Conservation (phyloP, 2,329 filamentous ascomycete species). For the Lithohypha guttulata region DNA sequence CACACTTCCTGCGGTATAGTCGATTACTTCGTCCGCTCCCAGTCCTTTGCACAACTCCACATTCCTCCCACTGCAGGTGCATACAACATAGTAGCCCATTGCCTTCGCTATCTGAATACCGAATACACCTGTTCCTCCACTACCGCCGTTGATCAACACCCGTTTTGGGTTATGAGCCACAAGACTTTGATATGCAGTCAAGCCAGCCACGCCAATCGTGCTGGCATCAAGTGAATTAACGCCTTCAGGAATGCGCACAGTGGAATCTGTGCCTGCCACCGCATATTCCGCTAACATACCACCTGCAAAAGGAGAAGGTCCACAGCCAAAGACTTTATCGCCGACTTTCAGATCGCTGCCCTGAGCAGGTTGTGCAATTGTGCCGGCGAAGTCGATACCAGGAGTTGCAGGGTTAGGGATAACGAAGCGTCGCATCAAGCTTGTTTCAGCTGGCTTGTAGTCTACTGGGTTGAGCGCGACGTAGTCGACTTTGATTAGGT, state of each 20-base stretch:
- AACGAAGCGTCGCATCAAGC: conserved; percentile 30
- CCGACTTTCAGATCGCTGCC: conserved; percentile 27
- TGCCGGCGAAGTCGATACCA: conserved; percentile 41
- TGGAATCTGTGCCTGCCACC: conserved; percentile 25
- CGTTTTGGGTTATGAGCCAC: conserved; percentile 37
- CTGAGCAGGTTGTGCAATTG: conserved; percentile 29
- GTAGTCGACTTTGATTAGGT: conserved; percentile 46
- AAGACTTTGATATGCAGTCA: conserved; percentile 40
- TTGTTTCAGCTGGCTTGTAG: conserved; percentile 50
- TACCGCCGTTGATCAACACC: conserved; percentile 56
- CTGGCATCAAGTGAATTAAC: conserved; percentile 34
- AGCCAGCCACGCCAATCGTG: conserved; percentile 36
- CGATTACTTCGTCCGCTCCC: conserved; percentile 54
- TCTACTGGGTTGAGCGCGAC: conserved; percentile 52
- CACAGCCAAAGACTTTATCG: conserved; percentile 37
- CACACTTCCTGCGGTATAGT: conserved; percentile 39
- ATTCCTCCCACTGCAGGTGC: conserved; percentile 49
- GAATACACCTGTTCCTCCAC: conserved; percentile 50
- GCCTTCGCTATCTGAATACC: conserved; percentile 54
- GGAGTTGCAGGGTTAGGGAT: conserved; percentile 38
- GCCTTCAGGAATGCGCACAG: conserved; percentile 34
- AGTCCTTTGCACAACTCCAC: conserved; percentile 45
- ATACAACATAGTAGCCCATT: conserved; percentile 48
- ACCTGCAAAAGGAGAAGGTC: conserved; percentile 24
- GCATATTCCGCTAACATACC: conserved; percentile 39